Conservation (phyloP, 1,139 yeast genomes). For the Hyphopichia fennica region DNA sequence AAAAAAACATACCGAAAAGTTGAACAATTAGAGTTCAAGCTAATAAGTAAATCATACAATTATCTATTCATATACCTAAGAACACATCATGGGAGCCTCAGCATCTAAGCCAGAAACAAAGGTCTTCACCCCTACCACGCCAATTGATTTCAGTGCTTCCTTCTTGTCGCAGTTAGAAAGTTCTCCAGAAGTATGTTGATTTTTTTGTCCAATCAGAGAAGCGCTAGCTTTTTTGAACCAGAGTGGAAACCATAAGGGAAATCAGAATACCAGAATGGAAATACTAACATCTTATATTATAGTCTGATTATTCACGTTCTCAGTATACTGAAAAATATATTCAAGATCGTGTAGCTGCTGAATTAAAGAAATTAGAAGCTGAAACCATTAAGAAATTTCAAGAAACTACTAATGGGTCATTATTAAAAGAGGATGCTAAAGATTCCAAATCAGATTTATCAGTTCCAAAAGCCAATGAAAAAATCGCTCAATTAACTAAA, state of each 20-base stretch:
- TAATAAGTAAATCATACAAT: too few species aligned
- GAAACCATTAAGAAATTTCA: constrained; percentile 60
- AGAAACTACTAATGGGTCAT: constrained; percentile 45
- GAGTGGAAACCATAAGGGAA: too few species aligned
- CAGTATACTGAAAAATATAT: constrained; percentile 78
- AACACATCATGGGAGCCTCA: constrained; percentile 48
- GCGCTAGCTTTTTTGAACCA: too few species aligned
- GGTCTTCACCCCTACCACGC: constrained; percentile 69
- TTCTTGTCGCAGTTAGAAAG: constrained; percentile 71
- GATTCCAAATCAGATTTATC: constrained; percentile 23
- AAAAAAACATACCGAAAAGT: too few species aligned
- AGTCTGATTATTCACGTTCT: constrained; percentile 77
- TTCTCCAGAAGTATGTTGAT: constrained; percentile 55
- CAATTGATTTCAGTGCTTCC: constrained; percentile 71
- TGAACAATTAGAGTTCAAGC: too few species aligned
- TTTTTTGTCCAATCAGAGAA: too few species aligned
- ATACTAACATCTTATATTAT: not conserved
- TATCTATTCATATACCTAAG: constrained; percentile 1
- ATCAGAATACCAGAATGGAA: not conserved
- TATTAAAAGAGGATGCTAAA: constrained; percentile 31
- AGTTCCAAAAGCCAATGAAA: constrained; percentile 37
- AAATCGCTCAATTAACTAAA: constrained; percentile 43
- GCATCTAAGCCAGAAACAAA: constrained; percentile 64
- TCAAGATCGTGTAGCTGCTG: constrained; percentile 72
- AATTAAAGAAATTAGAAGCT: constrained; percentile 60